Evolutionary conservation across 2,329 filamentous ascomycete genomes (phyloP), one percentile per base, ranked within the genome.

Genomic region (Exophiala xenobiotica): DNA sequence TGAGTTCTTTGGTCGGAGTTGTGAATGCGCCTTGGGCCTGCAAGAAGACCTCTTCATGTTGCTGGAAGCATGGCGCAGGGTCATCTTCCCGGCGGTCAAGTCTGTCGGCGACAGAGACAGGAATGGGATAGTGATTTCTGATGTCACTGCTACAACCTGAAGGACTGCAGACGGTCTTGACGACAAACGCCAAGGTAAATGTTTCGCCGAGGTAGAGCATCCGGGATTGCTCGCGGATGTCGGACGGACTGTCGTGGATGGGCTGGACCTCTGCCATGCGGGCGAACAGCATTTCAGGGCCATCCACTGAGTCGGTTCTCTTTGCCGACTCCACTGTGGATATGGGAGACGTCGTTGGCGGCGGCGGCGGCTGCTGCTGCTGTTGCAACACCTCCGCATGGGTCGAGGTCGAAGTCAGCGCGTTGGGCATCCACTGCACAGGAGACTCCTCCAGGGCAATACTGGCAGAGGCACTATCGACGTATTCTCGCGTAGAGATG

Each of bases 11-110:
- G 4, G 50, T 31, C 1, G 57, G 60, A 3, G 61, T 24, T 3
- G 55, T 38, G 27, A 65, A 63, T 24, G 54, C 62, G 4, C 61
- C 61, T 23, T 12, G 18, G 14, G 38, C 38, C 14, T 22, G 19
- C 19, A 40, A n/a, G n/a, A 12, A 14, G 9, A 22, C 19, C 4
- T 11, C 20, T 7, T 40, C 38, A 22, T 40, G 18, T n/a, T 40
- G 38, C 19, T 40, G 19, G 19, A 40, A 20, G 38, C 14, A 22
- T 8, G 38, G 23, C 18, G 14, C 23, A n/a, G 38, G 19, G 22
- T n/a, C n/a, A 4, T 14, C 38, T 7, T 22, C 38, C 16, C 29
- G 29, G 16, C 29, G 29, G 9, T 45, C 39, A 6, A 49, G 39
- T 27, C 40, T 39, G 20, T 33, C 29, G 9, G 29, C 29, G 19